Evolutionary conservation across 228 moss, liverwort and hornwort species (phyloP).

Genomic region (Sphagnum fallax): DNA sequence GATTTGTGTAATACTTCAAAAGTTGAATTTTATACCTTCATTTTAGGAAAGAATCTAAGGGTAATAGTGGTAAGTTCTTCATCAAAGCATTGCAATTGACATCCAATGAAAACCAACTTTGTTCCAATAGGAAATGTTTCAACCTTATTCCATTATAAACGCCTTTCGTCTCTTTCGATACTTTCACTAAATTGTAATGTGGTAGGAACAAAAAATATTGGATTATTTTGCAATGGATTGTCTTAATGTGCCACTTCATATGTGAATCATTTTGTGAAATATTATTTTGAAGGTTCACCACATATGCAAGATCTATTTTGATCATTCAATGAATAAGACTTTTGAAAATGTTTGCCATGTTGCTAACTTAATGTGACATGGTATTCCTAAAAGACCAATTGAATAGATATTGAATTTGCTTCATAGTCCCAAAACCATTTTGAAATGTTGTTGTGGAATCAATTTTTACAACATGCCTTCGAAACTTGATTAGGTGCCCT

Average conservation of each 20-base stretch:
- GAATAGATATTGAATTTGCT: not conserved
- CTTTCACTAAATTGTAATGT: not conserved
- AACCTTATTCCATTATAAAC: not conserved
- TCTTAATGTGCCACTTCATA: no score
- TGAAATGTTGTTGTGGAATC: no score
- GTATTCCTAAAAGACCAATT: not conserved
- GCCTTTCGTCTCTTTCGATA: not conserved
- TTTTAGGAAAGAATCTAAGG: not conserved
- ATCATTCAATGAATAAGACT: not conserved
- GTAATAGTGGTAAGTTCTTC: not conserved
- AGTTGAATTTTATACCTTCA: not conserved
- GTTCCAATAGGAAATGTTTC: not conserved
- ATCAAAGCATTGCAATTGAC: not conserved
- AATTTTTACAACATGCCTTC: no score
- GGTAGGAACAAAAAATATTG: slow-evolving; percentile 1
- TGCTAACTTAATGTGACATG: no score
- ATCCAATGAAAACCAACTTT: not conserved
- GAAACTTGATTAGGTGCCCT: not conserved
- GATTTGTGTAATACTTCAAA: no score
- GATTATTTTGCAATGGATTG: no score
- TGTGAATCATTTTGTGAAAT: no score
- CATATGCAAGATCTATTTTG: not conserved
- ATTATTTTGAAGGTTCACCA: not conserved
- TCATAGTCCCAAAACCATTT: not conserved
- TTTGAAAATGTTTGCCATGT: no score